Base-by-base conservation (phyloP, 768 basidiomycete species). In the Stropharia rugosoannulata region DNA sequence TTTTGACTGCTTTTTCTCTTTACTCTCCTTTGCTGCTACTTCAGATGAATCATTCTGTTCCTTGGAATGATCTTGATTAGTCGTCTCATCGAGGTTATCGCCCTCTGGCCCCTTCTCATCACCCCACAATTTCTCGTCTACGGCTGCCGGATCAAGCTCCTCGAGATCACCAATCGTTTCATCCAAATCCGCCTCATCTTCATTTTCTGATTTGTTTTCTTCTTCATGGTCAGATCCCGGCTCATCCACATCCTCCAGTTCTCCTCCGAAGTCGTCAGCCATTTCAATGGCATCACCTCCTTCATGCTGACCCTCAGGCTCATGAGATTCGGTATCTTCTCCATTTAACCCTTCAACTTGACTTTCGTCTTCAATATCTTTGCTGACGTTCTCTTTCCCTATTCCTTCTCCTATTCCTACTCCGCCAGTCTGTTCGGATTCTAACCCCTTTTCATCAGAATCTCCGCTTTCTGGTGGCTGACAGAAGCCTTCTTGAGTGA, bases 81-180 rank as follows among this genome's bases (percentile, higher is more conserved):
- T 73, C 66, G 85, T 83, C 44, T 83, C 80, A 43, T 85, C 78
- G 25, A 70, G 70, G n/a, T 77, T 69, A 18, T 79, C 66, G 48
- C 84, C 78, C 25, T 81, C 76, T 4, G 83, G 78, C 11, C 82
- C 82, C 48, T 76, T 70, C 62, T 96, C 89, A 59, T 95, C 91
- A 16, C 90, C 94, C 96, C 97, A 98, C 61, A 99, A 76, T 74
- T 98, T 98, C 74, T 99, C 96, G 66, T 98, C 96, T 13, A 97
- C 82, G 0, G 87, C 86, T 22, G 84, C 79, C 8, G 92, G 89
- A 72, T 98, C 96, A 15, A 81, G 75, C 2, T 85, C 81, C 71
- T 96, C 93, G 32, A 98, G 73, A 48, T 94, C 81, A 6, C 85
- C 94, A 29, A 95, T 67, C 59, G 86, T 85, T 60, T 98, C 95